Percentiles rank a stretch among this genome's conserved stretches.
These are phyloP conservation scores for Epichloe amarillans DNA, from an alignment of 2,329 filamentous ascomycete genomes.

Conservation along the genomic window DNA sequence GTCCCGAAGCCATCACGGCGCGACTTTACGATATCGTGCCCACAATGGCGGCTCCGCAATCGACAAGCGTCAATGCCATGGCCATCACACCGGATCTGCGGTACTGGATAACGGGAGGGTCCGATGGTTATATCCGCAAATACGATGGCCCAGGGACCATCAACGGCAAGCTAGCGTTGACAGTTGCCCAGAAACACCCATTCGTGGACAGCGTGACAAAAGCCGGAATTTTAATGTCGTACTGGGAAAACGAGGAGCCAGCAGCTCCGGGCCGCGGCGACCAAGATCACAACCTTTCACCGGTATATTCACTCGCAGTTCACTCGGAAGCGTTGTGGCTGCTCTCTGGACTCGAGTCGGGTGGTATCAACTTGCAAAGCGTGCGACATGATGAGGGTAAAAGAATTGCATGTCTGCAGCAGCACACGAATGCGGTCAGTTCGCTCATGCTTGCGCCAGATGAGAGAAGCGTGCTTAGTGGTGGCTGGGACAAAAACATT, in stretches of 20 bases:
- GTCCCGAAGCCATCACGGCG: conserved; percentile 67
- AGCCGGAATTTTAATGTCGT: conserved; percentile 84
- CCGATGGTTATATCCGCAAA: conserved; percentile 91
- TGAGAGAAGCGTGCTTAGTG: conserved; percentile 76
- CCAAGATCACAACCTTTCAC: conserved; percentile 58
- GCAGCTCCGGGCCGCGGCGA: conserved; percentile 27
- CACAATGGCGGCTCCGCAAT: conserved; percentile 90
- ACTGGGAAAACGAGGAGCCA: conserved; percentile 95
- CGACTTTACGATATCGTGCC: conserved; percentile 86
- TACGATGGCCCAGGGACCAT: conserved; percentile 93
- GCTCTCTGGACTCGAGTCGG: conserved; percentile 78
- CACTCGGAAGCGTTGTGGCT: conserved; percentile 87
- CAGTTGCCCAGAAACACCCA: conserved; percentile 87
- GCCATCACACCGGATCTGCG: conserved; percentile 86
- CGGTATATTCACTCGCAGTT: conserved; percentile 86
- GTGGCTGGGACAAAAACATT: conserved; percentile 92
- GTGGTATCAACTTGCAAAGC: conserved; percentile 84
- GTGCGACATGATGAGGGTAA: conserved; percentile 92
- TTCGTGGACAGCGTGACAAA: conserved; percentile 97
- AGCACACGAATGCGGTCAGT: conserved; percentile 85
- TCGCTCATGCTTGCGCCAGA: conserved; percentile 71
- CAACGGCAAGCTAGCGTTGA: conserved; percentile 85
- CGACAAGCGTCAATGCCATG: conserved; percentile 88
- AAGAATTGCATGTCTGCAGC: conserved; percentile 64
- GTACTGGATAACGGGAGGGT: conserved; percentile 88